A percentile compares a stretch with the other conserved stretches of the same genome.
phyloP scores from a whole-genome alignment of 1,139 yeast species.

The Scheffersomyces illinoinensis region DNA sequence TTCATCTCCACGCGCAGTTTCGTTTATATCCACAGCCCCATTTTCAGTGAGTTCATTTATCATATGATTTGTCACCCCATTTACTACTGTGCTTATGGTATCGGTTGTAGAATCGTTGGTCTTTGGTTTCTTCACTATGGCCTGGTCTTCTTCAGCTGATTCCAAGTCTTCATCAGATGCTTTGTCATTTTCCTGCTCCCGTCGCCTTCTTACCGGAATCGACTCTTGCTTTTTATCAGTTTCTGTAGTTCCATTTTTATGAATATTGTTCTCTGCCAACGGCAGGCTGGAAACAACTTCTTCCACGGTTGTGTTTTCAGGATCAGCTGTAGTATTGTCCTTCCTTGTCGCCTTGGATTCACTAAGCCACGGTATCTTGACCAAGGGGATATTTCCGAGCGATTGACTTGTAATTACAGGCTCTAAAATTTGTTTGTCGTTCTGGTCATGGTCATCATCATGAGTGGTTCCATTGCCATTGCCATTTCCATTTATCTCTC shows the following conservation, averaged over 20 bases:
- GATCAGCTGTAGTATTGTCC: background rate
- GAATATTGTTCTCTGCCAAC: background rate
- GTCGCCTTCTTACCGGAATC: background rate
- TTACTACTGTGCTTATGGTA: background rate
- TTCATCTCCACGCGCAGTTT: no score
- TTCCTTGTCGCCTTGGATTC: slow-evolving; percentile 13
- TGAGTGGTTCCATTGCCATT: background rate
- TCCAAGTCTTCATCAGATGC: background rate
- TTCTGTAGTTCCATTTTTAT: background rate
- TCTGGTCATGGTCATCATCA: background rate
- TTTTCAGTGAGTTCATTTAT: background rate
- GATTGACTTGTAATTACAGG: slow-evolving; percentile 9
- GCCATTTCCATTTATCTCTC: background rate
- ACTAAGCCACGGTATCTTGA: slow-evolving; percentile 51
- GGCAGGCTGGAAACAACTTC: background rate
- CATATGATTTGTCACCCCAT: background rate
- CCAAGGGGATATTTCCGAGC: slow-evolving; percentile 19
- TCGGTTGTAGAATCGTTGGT: background rate
- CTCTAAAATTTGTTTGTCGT: slow-evolving; percentile 1
- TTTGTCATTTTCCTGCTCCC: background rate
- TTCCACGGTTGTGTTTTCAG: background rate
- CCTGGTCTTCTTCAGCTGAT: background rate
- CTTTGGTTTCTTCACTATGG: background rate
- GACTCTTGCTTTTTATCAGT: background rate
- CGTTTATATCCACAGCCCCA: no score